A percentile compares a stretch with the other conserved stretches of the same genome.
Conservation (phyloP, 2,329 filamentous ascomycete species). For the Ascochyta pisi region DNA sequence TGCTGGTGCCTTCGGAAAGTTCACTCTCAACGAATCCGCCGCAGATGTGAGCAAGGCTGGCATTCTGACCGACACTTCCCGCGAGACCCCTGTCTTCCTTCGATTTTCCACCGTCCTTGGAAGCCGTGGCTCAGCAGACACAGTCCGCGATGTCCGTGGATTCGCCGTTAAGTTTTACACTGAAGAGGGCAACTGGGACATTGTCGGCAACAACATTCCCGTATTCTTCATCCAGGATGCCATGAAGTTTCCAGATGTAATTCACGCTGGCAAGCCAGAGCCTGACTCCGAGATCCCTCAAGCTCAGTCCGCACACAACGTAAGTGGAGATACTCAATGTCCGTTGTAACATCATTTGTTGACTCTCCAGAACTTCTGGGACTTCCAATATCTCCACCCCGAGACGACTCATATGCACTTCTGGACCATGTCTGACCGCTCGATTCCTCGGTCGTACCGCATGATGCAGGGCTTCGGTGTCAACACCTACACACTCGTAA, state of each 20-base stretch:
- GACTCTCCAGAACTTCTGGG: background rate
- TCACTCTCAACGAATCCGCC: conserved; percentile 69
- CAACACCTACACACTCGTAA: conserved; percentile 76
- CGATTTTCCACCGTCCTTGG: conserved; percentile 82
- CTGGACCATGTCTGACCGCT: conserved; percentile 79
- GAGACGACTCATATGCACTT: conserved; percentile 81
- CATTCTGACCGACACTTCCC: conserved; percentile 71
- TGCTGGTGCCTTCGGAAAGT: conserved; percentile 69
- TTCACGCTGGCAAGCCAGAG: conserved; percentile 70
- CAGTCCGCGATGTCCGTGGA: conserved; percentile 81
- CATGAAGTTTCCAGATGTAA: conserved; percentile 75
- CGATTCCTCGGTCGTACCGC: conserved; percentile 75
- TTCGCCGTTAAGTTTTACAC: conserved; percentile 83
- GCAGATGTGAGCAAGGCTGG: conserved; percentile 68
- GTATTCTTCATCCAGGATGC: conserved; percentile 80
- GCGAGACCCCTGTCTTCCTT: conserved; percentile 71
- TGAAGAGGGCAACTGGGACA: conserved; percentile 77
- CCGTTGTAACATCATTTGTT: too few relatives aligned
- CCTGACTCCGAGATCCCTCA: conserved; percentile 75
- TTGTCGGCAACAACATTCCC: conserved; percentile 76
- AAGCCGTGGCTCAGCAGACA: conserved; percentile 78
- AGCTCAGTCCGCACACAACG: conserved; percentile 72
- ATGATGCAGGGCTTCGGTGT: conserved; percentile 91
- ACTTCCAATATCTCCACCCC: conserved; percentile 60
- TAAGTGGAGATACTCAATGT: too few relatives aligned